phyloP scores from a whole-genome alignment of 331 rosid species.

The Erythrophleum ivorense region DNA sequence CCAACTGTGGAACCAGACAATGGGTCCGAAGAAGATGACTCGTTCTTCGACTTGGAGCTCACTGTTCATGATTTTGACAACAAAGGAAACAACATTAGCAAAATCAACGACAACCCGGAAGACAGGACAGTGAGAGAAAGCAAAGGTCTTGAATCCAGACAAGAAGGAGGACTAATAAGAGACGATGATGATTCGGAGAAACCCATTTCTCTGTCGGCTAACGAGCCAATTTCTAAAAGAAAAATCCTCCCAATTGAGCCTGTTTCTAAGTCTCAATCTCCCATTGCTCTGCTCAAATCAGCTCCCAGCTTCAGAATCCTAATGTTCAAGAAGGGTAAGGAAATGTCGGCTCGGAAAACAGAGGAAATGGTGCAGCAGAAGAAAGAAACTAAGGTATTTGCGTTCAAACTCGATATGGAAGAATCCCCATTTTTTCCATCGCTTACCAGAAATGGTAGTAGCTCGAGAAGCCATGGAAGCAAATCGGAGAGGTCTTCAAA shows the following conservation, averaged over 20 bases:
- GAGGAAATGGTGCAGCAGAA: conserved; percentile 29
- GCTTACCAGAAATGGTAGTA: conserved; percentile 62
- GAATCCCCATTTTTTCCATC: conserved; percentile 45
- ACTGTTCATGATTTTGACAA: conserved; percentile 30
- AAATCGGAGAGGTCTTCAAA: conserved; percentile 60
- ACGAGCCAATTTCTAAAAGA: conserved; percentile 56
- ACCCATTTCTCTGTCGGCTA: conserved; percentile 33
- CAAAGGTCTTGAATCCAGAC: neutral
- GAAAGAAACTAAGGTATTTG: conserved; percentile 39
- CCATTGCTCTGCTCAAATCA: conserved; percentile 72
- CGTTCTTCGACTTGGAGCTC: conserved; percentile 89
- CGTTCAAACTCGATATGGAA: conserved; percentile 32
- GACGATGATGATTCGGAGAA: conserved; percentile 31
- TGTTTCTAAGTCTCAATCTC: conserved; percentile 62
- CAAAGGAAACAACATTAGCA: neutral
- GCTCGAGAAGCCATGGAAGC: conserved; percentile 47
- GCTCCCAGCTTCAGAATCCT: conserved; percentile 75
- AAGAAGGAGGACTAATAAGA: neutral
- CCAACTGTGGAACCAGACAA: conserved; percentile 45
- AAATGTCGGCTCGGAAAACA: conserved; percentile 18
- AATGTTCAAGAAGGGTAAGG: conserved; percentile 58
- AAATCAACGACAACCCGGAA: conserved; percentile 3
- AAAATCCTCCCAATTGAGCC: conserved; percentile 65
- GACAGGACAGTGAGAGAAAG: neutral
- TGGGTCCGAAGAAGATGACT: conserved; percentile 71